A percentile compares a stretch with the other conserved stretches of the same genome.
Evolutionary conservation across 2,329 filamentous ascomycete species (phyloP).

Genomic region (Claviceps sp.): DNA sequence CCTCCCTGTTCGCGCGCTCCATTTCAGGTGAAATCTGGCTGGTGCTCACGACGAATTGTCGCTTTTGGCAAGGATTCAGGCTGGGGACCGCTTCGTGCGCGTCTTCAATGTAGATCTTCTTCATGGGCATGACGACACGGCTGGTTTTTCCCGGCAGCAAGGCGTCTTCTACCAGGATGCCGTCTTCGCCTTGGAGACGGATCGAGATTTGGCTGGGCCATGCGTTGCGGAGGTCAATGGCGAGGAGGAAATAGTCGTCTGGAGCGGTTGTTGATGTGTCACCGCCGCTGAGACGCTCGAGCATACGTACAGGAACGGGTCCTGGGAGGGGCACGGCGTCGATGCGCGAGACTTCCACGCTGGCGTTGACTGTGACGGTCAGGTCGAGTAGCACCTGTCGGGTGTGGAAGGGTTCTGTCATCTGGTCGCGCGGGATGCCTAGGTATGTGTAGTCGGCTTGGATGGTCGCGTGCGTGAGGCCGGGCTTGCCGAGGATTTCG

Average conservation of each 20-base stretch:
- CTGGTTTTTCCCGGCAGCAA: slow-evolving; percentile 57
- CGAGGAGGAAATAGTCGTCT: slow-evolving; percentile 57
- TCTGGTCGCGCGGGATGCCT: slow-evolving; percentile 53
- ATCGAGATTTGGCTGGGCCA: slow-evolving; percentile 74
- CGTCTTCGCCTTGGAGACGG: slow-evolving; percentile 41
- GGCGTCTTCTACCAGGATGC: slow-evolving; percentile 36
- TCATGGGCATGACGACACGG: slow-evolving; percentile 63
- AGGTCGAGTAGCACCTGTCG: slow-evolving; percentile 70
- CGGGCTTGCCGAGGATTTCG: slow-evolving; percentile 75
- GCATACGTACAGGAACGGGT: slow-evolving; percentile 48
- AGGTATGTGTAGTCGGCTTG: slow-evolving; percentile 80
- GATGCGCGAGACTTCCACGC: slow-evolving; percentile 66
- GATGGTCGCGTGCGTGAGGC: slow-evolving; percentile 63
- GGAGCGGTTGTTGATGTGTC: background rate
- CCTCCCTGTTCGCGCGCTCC: slow-evolving; percentile 65
- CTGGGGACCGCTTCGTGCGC: slow-evolving; percentile 67
- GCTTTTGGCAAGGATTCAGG: slow-evolving; percentile 65
- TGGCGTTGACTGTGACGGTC: slow-evolving; percentile 83
- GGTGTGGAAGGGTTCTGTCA: slow-evolving; percentile 67
- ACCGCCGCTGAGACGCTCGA: slow-evolving; percentile 30
- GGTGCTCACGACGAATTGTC: slow-evolving; percentile 84
- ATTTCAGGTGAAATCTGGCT: slow-evolving; percentile 66
- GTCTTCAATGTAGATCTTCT: slow-evolving; percentile 61
- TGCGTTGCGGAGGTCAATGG: slow-evolving; percentile 76
- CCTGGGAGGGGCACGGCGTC: slow-evolving; percentile 65